These are phyloP conservation scores for Isabelozyma gotoi DNA, from an alignment of 805 yeast genomes.

Conservation along the genomic window DNA sequence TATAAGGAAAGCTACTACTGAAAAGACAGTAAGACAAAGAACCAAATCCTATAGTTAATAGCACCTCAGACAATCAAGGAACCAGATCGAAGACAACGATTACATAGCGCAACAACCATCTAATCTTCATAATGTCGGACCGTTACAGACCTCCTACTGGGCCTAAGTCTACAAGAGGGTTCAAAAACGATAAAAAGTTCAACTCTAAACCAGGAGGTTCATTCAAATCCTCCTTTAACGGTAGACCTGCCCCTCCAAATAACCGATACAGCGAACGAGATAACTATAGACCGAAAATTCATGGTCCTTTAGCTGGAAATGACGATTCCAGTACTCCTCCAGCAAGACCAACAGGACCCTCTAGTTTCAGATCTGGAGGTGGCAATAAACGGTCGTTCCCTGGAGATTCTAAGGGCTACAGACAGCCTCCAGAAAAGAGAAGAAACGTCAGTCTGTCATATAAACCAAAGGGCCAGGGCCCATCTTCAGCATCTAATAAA, in stretches of 20 bases:
- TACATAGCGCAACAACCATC: no score
- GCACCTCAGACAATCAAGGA: no score
- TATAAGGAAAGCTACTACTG: neutral
- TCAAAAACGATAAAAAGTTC: conserved; percentile 5
- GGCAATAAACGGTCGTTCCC: conserved; percentile 6
- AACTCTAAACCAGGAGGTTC: neutral
- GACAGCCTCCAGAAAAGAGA: conserved; percentile 4
- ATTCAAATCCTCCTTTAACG: neutral
- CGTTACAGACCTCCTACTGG: conserved; percentile 32
- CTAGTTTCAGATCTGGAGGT: conserved; percentile 1
- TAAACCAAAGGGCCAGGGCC: conserved; percentile 4
- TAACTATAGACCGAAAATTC: conserved; percentile 17
- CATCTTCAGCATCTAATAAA: conserved; percentile 1
- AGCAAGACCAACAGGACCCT: conserved; percentile 19
- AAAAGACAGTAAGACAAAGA: neutral
- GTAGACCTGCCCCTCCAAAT: conserved; percentile 16
- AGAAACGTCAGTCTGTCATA: conserved; percentile 4
- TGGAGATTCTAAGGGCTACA: conserved; percentile 3
- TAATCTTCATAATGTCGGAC: no score
- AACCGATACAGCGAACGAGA: conserved; percentile 20
- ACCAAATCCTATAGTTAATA: no score
- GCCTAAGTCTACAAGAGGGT: conserved; percentile 21
- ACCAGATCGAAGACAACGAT: no score
- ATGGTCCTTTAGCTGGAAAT: conserved; percentile 1
- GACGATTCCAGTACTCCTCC: conserved; percentile 8